phyloP scores from a whole-genome alignment of 345 rosid genomes.

The Rubroshorea leprosula region DNA sequence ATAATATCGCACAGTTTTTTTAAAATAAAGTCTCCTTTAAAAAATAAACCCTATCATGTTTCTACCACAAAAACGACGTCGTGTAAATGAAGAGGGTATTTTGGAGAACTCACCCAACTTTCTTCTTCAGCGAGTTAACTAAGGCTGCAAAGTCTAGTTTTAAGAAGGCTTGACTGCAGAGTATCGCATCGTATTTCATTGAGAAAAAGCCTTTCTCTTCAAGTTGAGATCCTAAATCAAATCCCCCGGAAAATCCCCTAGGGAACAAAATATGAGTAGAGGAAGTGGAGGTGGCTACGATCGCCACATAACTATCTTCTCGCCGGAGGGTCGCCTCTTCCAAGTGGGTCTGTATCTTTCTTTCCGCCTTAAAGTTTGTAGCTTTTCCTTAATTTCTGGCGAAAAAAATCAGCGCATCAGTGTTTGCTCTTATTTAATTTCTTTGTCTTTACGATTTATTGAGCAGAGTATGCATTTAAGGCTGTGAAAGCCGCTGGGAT shows the following conservation, averaged over 20 bases:
- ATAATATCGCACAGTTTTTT: too few relatives aligned
- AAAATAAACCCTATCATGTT: too few relatives aligned
- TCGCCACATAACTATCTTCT: constrained; percentile 85
- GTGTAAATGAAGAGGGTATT: constrained; percentile 1
- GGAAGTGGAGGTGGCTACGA: constrained; percentile 88
- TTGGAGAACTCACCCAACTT: not conserved
- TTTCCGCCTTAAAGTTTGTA: not conserved
- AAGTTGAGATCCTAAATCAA: not conserved
- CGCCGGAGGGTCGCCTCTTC: constrained; percentile 87
- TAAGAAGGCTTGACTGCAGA: not conserved
- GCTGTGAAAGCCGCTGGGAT: constrained; percentile 95
- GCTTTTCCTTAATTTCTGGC: not conserved
- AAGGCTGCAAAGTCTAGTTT: constrained; percentile 2
- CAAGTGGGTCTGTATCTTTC: constrained; percentile 55
- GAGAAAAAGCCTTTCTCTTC: constrained; percentile 3
- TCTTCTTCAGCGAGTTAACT: constrained; percentile 12
- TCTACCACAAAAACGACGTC: too few relatives aligned
- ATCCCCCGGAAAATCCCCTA: not conserved
- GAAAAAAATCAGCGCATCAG: too few relatives aligned
- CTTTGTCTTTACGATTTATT: not conserved
- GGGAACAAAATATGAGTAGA: constrained; percentile 47
- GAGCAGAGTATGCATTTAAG: constrained; percentile 88
- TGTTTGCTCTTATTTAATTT: not conserved
- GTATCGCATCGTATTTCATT: constrained; percentile 2
- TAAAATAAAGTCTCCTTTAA: too few relatives aligned